Evolutionary conservation across 2,329 filamentous ascomycete species (phyloP).

Genomic region (Trichophyton mentagrophytes): DNA sequence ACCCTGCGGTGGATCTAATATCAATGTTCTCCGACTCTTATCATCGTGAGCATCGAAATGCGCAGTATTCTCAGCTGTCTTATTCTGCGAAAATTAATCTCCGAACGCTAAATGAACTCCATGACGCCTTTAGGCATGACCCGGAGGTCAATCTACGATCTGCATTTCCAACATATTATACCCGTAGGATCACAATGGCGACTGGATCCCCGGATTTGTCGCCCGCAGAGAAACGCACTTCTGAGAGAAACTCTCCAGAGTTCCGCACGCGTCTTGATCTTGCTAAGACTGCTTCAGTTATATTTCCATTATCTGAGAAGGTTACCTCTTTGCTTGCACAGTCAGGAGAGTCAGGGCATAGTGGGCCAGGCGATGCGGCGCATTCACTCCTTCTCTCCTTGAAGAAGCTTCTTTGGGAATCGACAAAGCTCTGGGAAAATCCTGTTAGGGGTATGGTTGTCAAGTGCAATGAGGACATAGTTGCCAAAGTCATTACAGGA

Average conservation of each 20-base stretch:
- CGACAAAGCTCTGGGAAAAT: conserved; percentile 17
- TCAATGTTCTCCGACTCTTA: conserved; percentile 17
- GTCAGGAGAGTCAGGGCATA: conserved; percentile 7
- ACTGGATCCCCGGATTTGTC: no score
- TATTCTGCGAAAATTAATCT: no score
- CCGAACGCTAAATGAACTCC: no score
- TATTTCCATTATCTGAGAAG: conserved; percentile 17
- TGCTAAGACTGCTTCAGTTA: conserved; percentile 14
- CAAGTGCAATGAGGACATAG: conserved; percentile 16
- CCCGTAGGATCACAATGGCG: no score
- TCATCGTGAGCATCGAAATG: conserved; percentile 5
- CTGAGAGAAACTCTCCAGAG: conserved; percentile 7
- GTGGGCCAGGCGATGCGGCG: conserved; percentile 1
- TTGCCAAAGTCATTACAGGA: conserved; percentile 15
- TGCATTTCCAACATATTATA: no score
- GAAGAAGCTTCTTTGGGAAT: conserved; percentile 17
- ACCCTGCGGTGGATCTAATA: conserved; percentile 17
- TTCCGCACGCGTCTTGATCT: conserved; percentile 16
- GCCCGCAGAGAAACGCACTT: no score
- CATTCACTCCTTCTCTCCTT: conserved; percentile 7
- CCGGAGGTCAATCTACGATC: no score
- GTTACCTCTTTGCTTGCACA: conserved; percentile 12
- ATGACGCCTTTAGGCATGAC: no score
- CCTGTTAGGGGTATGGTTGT: conserved; percentile 17
- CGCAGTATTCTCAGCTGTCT: conserved; percentile 4